Evolutionary conservation across 306 rosid genomes (phyloP).

Genomic region (Cucumis sativus): DNA sequence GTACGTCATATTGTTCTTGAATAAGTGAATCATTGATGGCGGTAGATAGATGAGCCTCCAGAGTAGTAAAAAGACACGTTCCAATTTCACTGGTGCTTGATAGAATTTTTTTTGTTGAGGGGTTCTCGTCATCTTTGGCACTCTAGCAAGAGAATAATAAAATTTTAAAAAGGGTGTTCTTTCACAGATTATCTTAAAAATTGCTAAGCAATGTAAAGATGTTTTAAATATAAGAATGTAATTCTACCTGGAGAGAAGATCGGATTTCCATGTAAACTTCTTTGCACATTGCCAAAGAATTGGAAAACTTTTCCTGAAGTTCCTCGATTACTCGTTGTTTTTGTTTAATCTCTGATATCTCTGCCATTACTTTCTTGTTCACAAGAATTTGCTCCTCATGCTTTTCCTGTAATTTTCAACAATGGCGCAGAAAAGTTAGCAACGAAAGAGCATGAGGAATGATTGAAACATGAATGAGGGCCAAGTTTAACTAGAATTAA

Average conservation of each 20-base stretch:
- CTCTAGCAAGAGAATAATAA: constrained; percentile 28
- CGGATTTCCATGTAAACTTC: constrained; percentile 45
- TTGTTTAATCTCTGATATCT: constrained; percentile 36
- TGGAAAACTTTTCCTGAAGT: constrained; percentile 32
- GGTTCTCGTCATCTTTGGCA: constrained; percentile 28
- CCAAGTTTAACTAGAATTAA: neutral
- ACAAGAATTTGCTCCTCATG: constrained; percentile 36
- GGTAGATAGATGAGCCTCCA: constrained; percentile 39
- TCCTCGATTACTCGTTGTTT: constrained; percentile 37
- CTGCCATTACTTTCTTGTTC: constrained; percentile 27
- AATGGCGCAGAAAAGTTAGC: neutral
- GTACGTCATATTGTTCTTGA: constrained; percentile 34
- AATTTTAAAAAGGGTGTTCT: constrained; percentile 8
- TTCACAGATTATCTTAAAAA: neutral
- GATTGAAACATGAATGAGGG: neutral
- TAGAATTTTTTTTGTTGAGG: constrained; percentile 35
- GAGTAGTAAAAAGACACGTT: constrained; percentile 37
- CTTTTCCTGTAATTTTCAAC: constrained; percentile 37
- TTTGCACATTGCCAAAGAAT: constrained; percentile 45
- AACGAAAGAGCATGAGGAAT: too few relatives aligned
- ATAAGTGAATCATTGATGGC: constrained; percentile 25
- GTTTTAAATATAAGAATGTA: constrained; percentile 2
- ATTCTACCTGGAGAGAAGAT: constrained; percentile 52
- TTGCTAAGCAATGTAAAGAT: constrained; percentile 7
- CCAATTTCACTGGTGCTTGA: constrained; percentile 61